Percentiles rank a stretch among this genome's conserved stretches.
These are phyloP conservation scores for Datisca glomerata DNA, from an alignment of 306 rosid species.

Conservation along the genomic window DNA sequence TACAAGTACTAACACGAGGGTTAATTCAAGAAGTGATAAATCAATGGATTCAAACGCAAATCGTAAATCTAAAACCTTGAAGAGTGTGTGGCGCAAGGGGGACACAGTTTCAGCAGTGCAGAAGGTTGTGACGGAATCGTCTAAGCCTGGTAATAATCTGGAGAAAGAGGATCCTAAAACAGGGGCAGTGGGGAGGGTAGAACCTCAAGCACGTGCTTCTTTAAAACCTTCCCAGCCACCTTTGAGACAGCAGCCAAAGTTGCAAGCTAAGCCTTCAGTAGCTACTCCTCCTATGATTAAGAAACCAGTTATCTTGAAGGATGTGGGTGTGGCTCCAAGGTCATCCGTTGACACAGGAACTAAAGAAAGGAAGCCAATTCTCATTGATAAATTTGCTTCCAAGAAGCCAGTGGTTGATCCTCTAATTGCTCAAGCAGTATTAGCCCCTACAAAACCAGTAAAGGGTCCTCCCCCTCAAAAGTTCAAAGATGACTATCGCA, in stretches of 20 bases:
- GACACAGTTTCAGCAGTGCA: conserved; percentile 51
- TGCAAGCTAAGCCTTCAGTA: conserved; percentile 59
- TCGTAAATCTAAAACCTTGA: conserved; percentile 52
- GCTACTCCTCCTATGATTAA: conserved; percentile 40
- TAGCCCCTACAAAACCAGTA: conserved; percentile 71
- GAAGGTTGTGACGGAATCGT: conserved; percentile 51
- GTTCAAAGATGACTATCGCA: conserved; percentile 64
- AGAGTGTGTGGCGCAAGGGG: conserved; percentile 98
- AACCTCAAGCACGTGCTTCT: conserved; percentile 31
- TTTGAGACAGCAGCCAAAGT: conserved; percentile 50
- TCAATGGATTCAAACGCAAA: conserved; percentile 11
- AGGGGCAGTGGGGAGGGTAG: conserved; percentile 21
- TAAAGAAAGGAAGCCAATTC: conserved; percentile 72
- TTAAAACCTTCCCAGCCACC: conserved; percentile 29
- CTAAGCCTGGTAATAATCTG: conserved; percentile 27
- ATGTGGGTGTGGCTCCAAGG: conserved; percentile 46
- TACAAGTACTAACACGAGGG: conserved; percentile 14
- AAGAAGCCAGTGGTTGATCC: conserved; percentile 64
- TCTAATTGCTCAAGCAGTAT: conserved; percentile 49
- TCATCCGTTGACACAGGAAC: conserved; percentile 18
- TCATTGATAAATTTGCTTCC: conserved; percentile 84
- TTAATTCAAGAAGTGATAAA: conserved; percentile 19
- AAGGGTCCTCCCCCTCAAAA: conserved; percentile 56
- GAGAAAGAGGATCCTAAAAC: conserved; percentile 26
- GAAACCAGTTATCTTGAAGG: conserved; percentile 70